Evolutionary conservation across 2,329 filamentous ascomycete species (phyloP).

Genomic region (Neophaeococcomyces mojaviensis): DNA sequence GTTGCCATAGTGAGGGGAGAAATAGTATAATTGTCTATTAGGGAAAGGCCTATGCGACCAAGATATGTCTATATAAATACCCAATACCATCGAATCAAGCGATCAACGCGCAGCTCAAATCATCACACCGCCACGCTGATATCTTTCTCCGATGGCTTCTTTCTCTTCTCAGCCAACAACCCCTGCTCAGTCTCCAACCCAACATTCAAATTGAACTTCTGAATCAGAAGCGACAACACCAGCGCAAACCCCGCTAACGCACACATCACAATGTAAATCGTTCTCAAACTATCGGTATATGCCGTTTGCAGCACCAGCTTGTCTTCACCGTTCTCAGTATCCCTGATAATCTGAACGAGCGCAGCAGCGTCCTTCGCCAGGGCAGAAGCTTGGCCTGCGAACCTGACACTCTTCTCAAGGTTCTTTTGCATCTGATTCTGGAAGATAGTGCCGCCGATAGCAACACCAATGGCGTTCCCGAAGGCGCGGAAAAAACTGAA

Average conservation of each 20-base stretch:
- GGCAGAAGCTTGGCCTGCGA: constrained; percentile 41
- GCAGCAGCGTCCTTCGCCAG: constrained; percentile 53
- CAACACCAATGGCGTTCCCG: constrained; percentile 59
- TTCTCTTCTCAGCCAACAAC: constrained; percentile 36
- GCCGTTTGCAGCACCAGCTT: constrained; percentile 43
- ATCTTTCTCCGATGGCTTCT: neutral
- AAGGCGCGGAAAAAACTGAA: constrained; percentile 61
- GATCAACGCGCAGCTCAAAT: no score
- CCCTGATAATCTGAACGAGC: constrained; percentile 52
- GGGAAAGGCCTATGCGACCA: neutral
- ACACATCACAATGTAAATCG: constrained; percentile 51
- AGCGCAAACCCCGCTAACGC: constrained; percentile 46
- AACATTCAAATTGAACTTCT: constrained; percentile 44
- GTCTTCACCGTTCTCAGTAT: constrained; percentile 37
- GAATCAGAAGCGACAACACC: constrained; percentile 43
- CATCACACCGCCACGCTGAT: neutral
- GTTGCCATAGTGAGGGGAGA: no score
- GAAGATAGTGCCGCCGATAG: constrained; percentile 61
- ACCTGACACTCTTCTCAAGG: constrained; percentile 41
- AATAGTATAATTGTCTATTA: no score
- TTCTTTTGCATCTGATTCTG: constrained; percentile 55
- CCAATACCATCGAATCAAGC: no score
- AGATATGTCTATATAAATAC: neutral
- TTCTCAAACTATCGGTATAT: constrained; percentile 48
- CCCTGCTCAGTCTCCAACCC: constrained; percentile 44